Base-by-base conservation (phyloP, 2,329 filamentous ascomycete genomes). In the Colletotrichum cuscutae region DNA sequence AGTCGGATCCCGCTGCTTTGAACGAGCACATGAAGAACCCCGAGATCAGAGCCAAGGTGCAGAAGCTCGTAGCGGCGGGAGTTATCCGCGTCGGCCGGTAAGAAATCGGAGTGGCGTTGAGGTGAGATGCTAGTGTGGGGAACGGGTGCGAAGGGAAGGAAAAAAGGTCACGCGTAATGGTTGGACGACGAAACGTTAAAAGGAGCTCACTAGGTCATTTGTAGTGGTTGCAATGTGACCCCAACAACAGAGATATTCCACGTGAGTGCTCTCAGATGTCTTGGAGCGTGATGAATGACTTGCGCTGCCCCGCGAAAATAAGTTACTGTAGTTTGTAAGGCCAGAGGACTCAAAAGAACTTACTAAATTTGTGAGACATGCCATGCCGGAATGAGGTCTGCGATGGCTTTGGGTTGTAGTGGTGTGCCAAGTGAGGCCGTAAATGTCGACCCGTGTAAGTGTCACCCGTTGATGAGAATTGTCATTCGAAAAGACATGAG, bases 1-100 rank as follows among this genome's bases (percentile, higher is more conserved):
- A 98, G 88, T 91, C 91, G 68, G 94, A 99, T 79, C 97, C 97
- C 22, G 93, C 93, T 61, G 97, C 97, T 58, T 90, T 99, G 75
- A 93, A 97, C 81, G 96, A 99, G 83, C 97, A 99, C 84, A 98
- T 99, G 94, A 94, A 92, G 87, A 99, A 98, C 86, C 90, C 95
- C 0, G 89, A 88, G 71, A 94, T 99, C 77, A 89, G 92, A 73
- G 90, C 90, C 78, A 98, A 98, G 89, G 93, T 99, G 76, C 95
- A 98, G 88, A 98, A 98, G 86, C 86, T 98, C 78, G 92, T 98
- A 76, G 95, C 95, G 67, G 95, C 96, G 56, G 95, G 97, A 80
- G 95, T 98, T 15, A 98, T 98, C 78, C 91, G 94, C 56, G 88
- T 96, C 76, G 93, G 94, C 35, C 82, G 83, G 74, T 84, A 78